These are phyloP conservation scores for Penicillium simplicissimum DNA, from an alignment of 495 filamentous ascomycete genomes.

Conservation along the genomic window DNA sequence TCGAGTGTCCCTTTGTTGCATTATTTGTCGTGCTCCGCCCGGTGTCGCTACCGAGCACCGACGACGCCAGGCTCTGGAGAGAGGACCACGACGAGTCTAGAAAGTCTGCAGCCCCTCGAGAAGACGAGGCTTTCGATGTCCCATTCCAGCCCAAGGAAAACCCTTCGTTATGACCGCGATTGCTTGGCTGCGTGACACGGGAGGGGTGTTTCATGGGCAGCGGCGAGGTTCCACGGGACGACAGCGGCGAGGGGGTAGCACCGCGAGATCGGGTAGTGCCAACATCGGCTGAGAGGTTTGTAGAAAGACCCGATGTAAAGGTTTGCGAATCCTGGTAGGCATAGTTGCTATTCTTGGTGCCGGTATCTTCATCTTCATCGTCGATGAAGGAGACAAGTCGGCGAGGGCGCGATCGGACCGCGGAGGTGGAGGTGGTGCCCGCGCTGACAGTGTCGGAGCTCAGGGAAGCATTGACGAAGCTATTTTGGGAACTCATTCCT, in stretches of 20 bases:
- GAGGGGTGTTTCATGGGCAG: conserved; percentile 50
- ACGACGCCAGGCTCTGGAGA: conserved; percentile 54
- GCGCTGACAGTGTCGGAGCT: conserved; percentile 37
- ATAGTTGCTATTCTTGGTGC: conserved; percentile 15
- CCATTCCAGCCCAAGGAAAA: conserved; percentile 34
- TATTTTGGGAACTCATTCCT: conserved; percentile 51
- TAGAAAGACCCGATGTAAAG: conserved; percentile 36
- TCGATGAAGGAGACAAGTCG: conserved; percentile 47
- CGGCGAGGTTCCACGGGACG: conserved; percentile 49
- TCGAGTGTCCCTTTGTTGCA: conserved; percentile 31
- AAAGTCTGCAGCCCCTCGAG: conserved; percentile 43
- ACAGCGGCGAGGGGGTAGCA: conserved; percentile 44
- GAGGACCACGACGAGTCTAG: conserved; percentile 56
- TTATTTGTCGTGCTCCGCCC: conserved; percentile 36
- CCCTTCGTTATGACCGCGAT: conserved; percentile 25
- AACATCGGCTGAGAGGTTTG: conserved; percentile 26
- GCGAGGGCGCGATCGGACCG: conserved; percentile 47
- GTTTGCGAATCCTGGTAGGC: conserved; percentile 31
- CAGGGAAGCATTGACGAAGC: conserved; percentile 41
- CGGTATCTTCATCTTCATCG: conserved; percentile 31
- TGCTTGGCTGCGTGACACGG: conserved; percentile 32
- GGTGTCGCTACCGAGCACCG: conserved; percentile 50
- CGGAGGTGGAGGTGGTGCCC: conserved; percentile 38
- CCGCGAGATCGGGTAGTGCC: conserved; percentile 41
- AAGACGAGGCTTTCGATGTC: conserved; percentile 31